Evolutionary conservation across 441 rosid genomes (phyloP).

Genomic region (Dalechampia spathulata): DNA sequence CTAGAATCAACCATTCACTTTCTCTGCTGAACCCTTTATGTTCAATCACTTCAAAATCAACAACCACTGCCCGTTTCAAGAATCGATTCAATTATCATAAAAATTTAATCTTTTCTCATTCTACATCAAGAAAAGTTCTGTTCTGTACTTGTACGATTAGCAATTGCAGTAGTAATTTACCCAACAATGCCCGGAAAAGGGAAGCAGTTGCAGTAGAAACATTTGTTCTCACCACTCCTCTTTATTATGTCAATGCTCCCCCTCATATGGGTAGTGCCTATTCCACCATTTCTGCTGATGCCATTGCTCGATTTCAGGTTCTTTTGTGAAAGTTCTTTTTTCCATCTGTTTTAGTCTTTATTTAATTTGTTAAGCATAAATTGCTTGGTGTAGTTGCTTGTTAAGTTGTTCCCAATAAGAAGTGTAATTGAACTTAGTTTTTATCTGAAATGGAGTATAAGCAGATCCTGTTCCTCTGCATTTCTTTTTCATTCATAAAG

Average conservation of each 20-base stretch:
- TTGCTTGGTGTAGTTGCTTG: neutral
- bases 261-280: constrained; percentile 99
- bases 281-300: constrained; percentile 94
- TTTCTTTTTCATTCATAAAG: too few species aligned
- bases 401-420: neutral
- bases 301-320: constrained; percentile 94
- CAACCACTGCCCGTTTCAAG: constrained; percentile 24
- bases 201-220: constrained; percentile 30
- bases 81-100: constrained; percentile 33
- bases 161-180: neutral
- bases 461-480: too few species aligned
- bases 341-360: neutral
- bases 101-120: constrained; percentile 26
- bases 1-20: constrained; percentile 50
- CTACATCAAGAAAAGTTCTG: constrained; percentile 28
- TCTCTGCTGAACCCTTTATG: constrained; percentile 43
- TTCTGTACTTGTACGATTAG: constrained; percentile 41
- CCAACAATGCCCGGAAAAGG: constrained; percentile 1
- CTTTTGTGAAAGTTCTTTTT: neutral
- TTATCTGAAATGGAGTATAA: too few species aligned
- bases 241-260: constrained; percentile 98
- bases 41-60: constrained; percentile 24
- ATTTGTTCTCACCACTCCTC: constrained; percentile 88
- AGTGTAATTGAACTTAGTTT: too few species aligned
- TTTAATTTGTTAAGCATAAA: neutral